Conservation (phyloP, 2,329 filamentous ascomycete genomes). For the Paraphoma chrysanthemicola region DNA sequence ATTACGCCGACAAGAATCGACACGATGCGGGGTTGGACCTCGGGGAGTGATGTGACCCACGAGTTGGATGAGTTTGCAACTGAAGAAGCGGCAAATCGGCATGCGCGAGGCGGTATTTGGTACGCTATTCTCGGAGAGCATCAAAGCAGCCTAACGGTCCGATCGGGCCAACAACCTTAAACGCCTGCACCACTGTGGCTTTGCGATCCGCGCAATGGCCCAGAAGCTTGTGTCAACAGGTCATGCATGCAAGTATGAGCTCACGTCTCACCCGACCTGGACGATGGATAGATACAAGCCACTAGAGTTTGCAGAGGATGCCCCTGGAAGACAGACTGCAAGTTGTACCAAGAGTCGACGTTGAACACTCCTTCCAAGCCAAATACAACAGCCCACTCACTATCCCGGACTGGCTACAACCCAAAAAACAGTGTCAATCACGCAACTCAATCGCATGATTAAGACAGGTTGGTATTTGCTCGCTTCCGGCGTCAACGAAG, state of each 20-base stretch:
- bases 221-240: neutral
- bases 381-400: too few species aligned
- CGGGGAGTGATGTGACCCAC: too few species aligned
- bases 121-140: neutral
- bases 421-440: too few species aligned
- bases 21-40: neutral
- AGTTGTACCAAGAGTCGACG: neutral
- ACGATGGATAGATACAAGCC: neutral
- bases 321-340: neutral
- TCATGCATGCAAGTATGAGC: neutral
- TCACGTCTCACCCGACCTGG: neutral
- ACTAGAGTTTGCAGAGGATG: neutral
- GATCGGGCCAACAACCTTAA: neutral
- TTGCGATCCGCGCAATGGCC: neutral
- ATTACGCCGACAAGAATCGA: neutral
- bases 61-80: too few species aligned
- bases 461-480: too few species aligned
- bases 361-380: too few species aligned
- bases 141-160: neutral
- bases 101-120: neutral
- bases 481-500: too few species aligned
- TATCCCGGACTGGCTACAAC: too few species aligned
- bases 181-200: neutral
- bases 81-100: neutral
- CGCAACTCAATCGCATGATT: too few species aligned